Evolutionary conservation across 768 basidiomycete species (phyloP), one percentile per base, ranked within the genome.

Genomic region (Daedaleopsis nitida): DNA sequence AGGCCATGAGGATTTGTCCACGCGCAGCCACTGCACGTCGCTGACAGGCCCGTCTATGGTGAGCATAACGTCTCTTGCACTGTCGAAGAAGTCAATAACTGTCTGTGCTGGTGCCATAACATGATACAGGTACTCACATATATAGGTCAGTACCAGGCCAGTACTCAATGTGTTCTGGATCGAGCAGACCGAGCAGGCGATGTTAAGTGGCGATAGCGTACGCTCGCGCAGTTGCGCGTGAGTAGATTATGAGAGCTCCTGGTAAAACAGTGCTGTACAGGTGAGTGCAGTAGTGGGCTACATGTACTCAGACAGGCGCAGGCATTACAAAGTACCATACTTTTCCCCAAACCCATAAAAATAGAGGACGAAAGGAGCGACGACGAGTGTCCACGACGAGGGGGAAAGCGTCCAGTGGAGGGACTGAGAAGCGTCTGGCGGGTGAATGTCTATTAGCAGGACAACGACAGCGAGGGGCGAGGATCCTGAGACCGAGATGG

Each of bases 241-340:
- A 38, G 17, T 37, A 14, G 8, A 38, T 52, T 38, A 52, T 8
- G 27, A 17, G 6, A 7, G 35, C 52, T 53, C 35, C 35, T 14
- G 16, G 38, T 53, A 53, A 37, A 53, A 53, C 52, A 53, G 37
- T 14, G 23, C 51, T 47, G 45, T 52, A 52, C 51, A 52, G 35
- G 35, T 27, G 51, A 52, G 52, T 53, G 35, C 37, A 24, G 37
- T 17, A n/a, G n/a, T n/a, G n/a, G 17, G 52, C n/a, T 24, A 49
- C 47, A 49, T 21, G 27, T 32, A 24, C 47, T 21, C 47, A 24
- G 47, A 11, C 47, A 21, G 47, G 47, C 23, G 47, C 23, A n/a
- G 21, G 47, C 47, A 49, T 49, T 7, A 49, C 24, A 49, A 21
- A 49, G 21, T 49, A 49, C 23, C 19, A 49, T 49, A 49, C 47